Evolutionary conservation across 1,284 basidiomycete species (phyloP), one percentile per base, ranked within the genome.

Genomic region (Marasmius fiardii): DNA sequence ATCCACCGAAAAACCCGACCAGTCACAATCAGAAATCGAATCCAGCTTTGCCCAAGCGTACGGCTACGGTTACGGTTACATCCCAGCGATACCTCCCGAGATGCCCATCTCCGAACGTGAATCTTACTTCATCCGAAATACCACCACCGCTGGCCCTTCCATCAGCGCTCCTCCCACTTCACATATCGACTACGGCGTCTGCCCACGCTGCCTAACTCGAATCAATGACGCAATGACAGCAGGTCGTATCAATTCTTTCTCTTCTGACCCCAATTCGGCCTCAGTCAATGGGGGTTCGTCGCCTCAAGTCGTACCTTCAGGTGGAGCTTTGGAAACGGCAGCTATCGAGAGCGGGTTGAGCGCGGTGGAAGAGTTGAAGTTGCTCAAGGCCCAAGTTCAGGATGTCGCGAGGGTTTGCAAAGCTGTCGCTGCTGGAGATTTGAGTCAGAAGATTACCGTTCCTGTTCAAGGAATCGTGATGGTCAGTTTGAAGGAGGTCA

Each of bases 401-500:
- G 93, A 95, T 68, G 92, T 79, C 20, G 74, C 77, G 1, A 81
- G 94, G 37, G 95, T 98, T 31, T 98, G 95, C 73, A 95, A 95
- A 71, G 95, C 95, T 20, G 95, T 99, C 61, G 96, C 96, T 0
- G 81, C 87, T 21, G 95, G 95, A 31, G 96, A 99, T 70, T 74
- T 99, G 61, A 91, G 89, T 45, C 93, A 98, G 75, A 96, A 97
- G 78, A 97, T 99, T 62, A 95, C 92, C 43, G 95, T 98, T 5
- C 92, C 90, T 31, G 96, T 98, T 5, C 93, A 98, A 71, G 95
- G 95, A 61, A 90, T 92, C 57, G 93, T 96, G 58, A 97, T 99
- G 94, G 90, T 95, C 18, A 93, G 97, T 72, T 85, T 98, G 67
- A 98, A 98, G 79, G 93, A 98, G 63, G 95, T 96, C 64, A 97